A percentile compares a stretch with the other conserved stretches of the same genome.
Evolutionary conservation across 306 rosid species (phyloP).

Genomic region (Cicer pinnatifidum): DNA sequence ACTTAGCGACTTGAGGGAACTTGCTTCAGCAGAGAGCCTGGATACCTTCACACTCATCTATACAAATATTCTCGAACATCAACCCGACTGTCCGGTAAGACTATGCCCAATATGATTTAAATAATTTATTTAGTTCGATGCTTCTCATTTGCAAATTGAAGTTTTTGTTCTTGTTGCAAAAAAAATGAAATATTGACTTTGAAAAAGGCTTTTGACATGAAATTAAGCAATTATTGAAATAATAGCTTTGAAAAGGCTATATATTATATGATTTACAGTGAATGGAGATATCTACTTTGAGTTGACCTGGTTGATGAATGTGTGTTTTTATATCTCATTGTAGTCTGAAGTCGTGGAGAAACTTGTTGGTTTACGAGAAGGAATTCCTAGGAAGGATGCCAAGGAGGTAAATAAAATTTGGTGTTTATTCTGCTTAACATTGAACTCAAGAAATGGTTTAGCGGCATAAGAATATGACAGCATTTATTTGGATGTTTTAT

Average conservation of each 20-base stretch:
- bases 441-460: conserved; percentile 27
- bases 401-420: conserved; percentile 74
- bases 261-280: conserved; percentile 7
- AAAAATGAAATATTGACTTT: neutral
- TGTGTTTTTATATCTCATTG: conserved; percentile 45
- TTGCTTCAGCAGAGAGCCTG: conserved; percentile 96
- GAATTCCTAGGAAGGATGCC: conserved; percentile 97
- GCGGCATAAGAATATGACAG: conserved; percentile 9
- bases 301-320: conserved; percentile 27
- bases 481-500: conserved; percentile 29
- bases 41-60: conserved; percentile 87
- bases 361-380: conserved; percentile 92
- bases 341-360: conserved; percentile 97
- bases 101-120: conserved; percentile 37
- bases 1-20: conserved; percentile 87
- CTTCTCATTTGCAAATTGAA: conserved; percentile 3
- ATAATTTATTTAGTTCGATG: conserved; percentile 11
- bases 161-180: conserved; percentile 11
- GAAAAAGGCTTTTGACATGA: neutral
- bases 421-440: conserved; percentile 26
- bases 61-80: conserved; percentile 95
- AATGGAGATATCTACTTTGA: conserved; percentile 15
- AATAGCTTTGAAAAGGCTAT: neutral
- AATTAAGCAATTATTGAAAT: neutral
- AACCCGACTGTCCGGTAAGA: conserved; percentile 97